Conservation (phyloP, 2,329 filamentous ascomycete genomes). For the Pseudocercospora cruenta region DNA sequence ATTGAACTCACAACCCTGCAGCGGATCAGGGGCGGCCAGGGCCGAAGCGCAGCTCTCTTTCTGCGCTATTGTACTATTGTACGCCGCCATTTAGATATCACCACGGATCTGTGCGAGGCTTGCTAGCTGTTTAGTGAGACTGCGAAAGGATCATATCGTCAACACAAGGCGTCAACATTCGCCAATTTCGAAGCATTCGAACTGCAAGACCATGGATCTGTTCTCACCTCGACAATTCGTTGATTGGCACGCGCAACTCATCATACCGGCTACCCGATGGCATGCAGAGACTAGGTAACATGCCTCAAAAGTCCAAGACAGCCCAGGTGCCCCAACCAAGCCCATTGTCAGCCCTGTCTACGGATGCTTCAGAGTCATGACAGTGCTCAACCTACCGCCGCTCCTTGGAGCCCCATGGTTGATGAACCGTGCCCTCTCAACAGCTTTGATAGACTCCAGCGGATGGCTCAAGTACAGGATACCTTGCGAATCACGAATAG, state of each 20-base stretch:
- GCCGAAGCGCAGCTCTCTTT: not conserved
- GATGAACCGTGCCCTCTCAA: not conserved
- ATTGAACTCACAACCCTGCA: not conserved
- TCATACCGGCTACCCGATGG: not conserved
- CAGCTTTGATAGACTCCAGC: not conserved
- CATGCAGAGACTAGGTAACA: not conserved
- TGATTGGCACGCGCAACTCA: too few species aligned
- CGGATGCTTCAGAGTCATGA: not conserved
- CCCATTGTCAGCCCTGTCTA: not conserved
- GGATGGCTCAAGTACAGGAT: too few species aligned
- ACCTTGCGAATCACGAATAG: too few species aligned
- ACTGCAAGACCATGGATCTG: not conserved
- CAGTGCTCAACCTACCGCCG: not conserved
- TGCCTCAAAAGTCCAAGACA: too few species aligned
- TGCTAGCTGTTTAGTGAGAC: not conserved
- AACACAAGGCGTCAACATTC: not conserved
- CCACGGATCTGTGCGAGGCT: not conserved
- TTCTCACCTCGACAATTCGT: not conserved
- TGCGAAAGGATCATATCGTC: not conserved
- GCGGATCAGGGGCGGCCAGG: not conserved
- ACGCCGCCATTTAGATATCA: not conserved
- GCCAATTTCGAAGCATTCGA: not conserved
- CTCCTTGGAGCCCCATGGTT: not conserved
- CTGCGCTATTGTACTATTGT: not conserved
- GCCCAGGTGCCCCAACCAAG: too few species aligned